Percentiles rank a stretch among this genome's conserved stretches.
phyloP scores from a whole-genome alignment of 441 rosid genomes.

The Melastoma candidum region DNA sequence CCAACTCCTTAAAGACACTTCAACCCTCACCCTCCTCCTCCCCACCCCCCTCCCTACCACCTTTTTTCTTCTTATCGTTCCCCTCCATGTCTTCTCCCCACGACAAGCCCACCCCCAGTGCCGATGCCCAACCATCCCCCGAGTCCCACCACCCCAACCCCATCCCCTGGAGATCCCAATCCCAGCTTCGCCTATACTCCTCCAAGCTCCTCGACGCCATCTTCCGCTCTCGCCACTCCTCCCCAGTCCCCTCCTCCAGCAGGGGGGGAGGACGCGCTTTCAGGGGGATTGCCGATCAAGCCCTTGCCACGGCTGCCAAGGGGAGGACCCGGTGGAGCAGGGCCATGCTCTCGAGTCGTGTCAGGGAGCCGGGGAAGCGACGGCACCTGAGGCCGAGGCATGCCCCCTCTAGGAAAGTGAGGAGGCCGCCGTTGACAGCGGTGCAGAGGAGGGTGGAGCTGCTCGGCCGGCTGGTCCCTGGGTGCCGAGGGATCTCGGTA shows the following conservation, averaged over 20 bases:
- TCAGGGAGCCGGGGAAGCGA: conserved; percentile 20
- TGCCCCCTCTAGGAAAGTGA: conserved; percentile 7
- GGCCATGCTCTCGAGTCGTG: conserved; percentile 26
- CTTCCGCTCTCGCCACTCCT: conserved; percentile 23
- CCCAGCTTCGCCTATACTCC: conserved; percentile 49
- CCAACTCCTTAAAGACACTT: no score
- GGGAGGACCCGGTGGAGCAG: conserved; percentile 45
- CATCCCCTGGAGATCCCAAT: conserved; percentile 36
- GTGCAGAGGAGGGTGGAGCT: conserved; percentile 32
- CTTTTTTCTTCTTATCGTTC: no score
- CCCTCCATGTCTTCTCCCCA: no score
- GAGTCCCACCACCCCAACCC: no score
- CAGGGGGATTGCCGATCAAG: conserved; percentile 37
- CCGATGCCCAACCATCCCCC: no score
- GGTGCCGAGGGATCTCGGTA: conserved; percentile 43
- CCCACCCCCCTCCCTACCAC: no score
- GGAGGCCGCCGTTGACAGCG: conserved; percentile 21
- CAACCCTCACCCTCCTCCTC: no score
- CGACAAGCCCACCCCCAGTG: no score
- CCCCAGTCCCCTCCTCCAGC: background rate
- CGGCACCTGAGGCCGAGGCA: conserved; percentile 17
- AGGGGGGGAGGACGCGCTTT: conserved; percentile 10
- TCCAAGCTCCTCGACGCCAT: conserved; percentile 44
- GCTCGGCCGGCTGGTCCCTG: conserved; percentile 47
- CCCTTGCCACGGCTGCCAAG: conserved; percentile 41